Evolutionary conservation across 1,139 yeast genomes (phyloP).

Genomic region (Suhomyces choctaworum): DNA sequence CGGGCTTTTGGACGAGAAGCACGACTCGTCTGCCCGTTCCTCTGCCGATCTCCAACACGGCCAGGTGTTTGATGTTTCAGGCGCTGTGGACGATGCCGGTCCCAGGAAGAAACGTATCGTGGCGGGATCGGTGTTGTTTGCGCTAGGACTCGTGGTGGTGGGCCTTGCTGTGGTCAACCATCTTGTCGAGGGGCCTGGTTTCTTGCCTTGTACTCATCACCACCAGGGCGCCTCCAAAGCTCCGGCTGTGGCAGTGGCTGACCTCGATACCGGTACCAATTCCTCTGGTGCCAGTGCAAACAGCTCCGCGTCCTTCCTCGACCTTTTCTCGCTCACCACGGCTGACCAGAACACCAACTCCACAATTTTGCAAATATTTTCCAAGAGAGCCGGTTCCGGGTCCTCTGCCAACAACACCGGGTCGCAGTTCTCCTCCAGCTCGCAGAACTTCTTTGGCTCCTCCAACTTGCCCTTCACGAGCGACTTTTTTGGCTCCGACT

Average conservation of each 20-base stretch:
- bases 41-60: constrained; percentile 3
- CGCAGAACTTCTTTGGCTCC: constrained; percentile 1
- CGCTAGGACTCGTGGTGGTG: neutral
- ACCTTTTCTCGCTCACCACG: neutral
- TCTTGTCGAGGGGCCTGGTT: neutral
- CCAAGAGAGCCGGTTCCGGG: constrained; percentile 4
- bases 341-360: neutral
- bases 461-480: constrained; percentile 3
- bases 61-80: neutral
- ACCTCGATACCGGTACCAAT: too few species aligned
- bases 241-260: too few species aligned
- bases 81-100: neutral
- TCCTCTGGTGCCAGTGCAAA: neutral
- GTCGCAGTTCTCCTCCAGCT: constrained; percentile 14
- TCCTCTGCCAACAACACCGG: constrained; percentile 13
- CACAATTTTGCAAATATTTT: neutral
- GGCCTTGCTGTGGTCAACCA: neutral
- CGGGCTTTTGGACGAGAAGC: constrained; percentile 5
- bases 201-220: neutral
- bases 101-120: neutral
- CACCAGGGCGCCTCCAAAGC: too few species aligned
- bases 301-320: neutral
- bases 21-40: neutral
- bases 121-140: neutral
- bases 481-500: constrained; percentile 4